Evolutionary conservation across 129 eudicot species (phyloP).

Genomic region (Chrysanthemum lavandulifolium): DNA sequence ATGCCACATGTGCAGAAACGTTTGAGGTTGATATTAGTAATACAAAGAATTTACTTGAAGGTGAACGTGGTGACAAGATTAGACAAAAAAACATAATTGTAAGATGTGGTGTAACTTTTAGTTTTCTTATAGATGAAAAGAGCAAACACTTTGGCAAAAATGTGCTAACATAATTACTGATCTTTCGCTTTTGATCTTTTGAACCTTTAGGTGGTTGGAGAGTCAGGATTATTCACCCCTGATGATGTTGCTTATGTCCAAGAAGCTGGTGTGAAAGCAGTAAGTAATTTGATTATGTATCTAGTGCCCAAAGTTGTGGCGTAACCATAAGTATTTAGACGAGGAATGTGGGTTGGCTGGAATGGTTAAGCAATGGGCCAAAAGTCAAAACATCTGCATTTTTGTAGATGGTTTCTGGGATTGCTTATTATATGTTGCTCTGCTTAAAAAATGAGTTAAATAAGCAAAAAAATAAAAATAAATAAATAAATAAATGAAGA

Average conservation of each 20-base stretch:
- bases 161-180: background rate
- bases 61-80: constrained; percentile 73
- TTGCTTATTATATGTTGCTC: background rate
- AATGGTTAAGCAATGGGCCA: too few species aligned
- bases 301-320: constrained; percentile 6
- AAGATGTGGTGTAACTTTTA: constrained; percentile 25
- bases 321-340: background rate
- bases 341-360: too few species aligned
- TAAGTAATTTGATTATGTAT: constrained; percentile 35
- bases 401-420: too few species aligned
- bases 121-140: background rate
- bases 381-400: too few species aligned
- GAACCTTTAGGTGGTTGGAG: constrained; percentile 83
- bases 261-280: constrained; percentile 95
- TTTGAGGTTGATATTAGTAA: constrained; percentile 79
- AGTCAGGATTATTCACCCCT: constrained; percentile 95
- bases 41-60: constrained; percentile 88
- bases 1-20: constrained; percentile 50
- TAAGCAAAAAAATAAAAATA: too few species aligned
- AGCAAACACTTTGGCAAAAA: too few species aligned
- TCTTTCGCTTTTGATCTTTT: constrained; percentile 12
- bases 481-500: too few species aligned
- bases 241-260: constrained; percentile 90
- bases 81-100: constrained; percentile 68
- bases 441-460: too few species aligned